These are phyloP conservation scores for Penicillium sp. DNA, from an alignment of 2,329 filamentous ascomycete genomes.

Conservation along the genomic window DNA sequence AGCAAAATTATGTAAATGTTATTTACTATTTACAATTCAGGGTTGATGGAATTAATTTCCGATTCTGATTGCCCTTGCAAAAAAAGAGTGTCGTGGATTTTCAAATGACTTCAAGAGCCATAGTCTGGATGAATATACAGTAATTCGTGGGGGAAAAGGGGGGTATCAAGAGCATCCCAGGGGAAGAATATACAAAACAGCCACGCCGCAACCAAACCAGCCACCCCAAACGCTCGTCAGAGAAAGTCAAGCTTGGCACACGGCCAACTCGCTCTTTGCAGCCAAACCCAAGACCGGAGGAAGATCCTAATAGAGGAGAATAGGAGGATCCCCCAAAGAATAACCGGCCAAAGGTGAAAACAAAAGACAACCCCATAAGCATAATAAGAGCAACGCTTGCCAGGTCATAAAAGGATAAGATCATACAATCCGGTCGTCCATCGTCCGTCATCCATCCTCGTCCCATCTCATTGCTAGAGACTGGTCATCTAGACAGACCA, in stretches of 20 bases:
- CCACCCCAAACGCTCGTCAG: slow-evolving; percentile 2
- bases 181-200: neutral
- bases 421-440: slow-evolving; percentile 9
- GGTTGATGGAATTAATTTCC: neutral
- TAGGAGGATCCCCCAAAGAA: neutral
- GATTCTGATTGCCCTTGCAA: neutral
- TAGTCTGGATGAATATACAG: neutral
- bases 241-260: slow-evolving; percentile 1
- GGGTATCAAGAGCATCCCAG: slow-evolving; percentile 8
- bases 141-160: neutral
- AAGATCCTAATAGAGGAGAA: neutral
- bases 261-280: slow-evolving; percentile 1
- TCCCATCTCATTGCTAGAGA: neutral
- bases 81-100: neutral
- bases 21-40: too few relatives aligned
- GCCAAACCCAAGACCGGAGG: neutral
- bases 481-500: slow-evolving; percentile 34
- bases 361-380: neutral
- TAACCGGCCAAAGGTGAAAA: neutral
- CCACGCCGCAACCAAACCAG: neutral
- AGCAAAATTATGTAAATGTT: neutral
- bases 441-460: neutral
- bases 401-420: slow-evolving; percentile 5
- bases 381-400: neutral
- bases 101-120: neutral